Evolutionary conservation across 306 rosid species (phyloP).

Genomic region (Cucurbita argyrosperma): DNA sequence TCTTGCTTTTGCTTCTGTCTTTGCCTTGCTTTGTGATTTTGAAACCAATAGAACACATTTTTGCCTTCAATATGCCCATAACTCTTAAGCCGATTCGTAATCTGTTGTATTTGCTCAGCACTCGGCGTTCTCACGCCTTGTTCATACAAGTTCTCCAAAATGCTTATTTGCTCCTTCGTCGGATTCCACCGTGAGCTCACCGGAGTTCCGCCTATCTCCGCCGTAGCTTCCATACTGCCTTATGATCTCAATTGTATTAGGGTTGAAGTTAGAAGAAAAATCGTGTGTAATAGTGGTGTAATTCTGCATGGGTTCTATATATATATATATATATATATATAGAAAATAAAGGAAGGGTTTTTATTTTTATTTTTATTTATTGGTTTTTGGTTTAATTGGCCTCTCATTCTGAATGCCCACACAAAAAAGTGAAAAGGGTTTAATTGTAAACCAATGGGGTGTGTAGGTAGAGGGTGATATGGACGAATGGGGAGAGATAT

Average conservation of each 20-base stretch:
- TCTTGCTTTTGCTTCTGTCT: conserved; percentile 87
- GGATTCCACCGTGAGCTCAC: conserved; percentile 71
- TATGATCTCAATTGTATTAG: too few relatives aligned
- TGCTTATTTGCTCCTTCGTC: conserved; percentile 66
- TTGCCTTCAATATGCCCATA: conserved; percentile 88
- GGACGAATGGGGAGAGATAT: conserved; percentile 21
- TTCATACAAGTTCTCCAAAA: conserved; percentile 60
- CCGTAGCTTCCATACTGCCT: conserved; percentile 14
- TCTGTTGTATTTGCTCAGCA: conserved; percentile 68
- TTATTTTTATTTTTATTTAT: too few relatives aligned
- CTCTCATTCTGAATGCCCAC: not conserved
- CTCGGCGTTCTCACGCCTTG: conserved; percentile 77
- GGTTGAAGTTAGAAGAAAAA: too few relatives aligned
- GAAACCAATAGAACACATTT: conserved; percentile 96
- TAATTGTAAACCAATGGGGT: not conserved
- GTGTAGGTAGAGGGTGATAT: not conserved
- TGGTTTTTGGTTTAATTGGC: not conserved
- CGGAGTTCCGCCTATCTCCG: not conserved
- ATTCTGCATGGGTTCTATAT: not conserved
- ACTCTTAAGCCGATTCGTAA: conserved; percentile 41
- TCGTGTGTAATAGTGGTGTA: not conserved
- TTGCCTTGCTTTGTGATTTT: conserved; percentile 84
- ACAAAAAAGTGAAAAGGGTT: not conserved
- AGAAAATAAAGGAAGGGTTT: too few relatives aligned
- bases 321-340: not conserved